Evolutionary conservation across 768 basidiomycete genomes (phyloP).

Genomic region (Suillus weaverae): DNA sequence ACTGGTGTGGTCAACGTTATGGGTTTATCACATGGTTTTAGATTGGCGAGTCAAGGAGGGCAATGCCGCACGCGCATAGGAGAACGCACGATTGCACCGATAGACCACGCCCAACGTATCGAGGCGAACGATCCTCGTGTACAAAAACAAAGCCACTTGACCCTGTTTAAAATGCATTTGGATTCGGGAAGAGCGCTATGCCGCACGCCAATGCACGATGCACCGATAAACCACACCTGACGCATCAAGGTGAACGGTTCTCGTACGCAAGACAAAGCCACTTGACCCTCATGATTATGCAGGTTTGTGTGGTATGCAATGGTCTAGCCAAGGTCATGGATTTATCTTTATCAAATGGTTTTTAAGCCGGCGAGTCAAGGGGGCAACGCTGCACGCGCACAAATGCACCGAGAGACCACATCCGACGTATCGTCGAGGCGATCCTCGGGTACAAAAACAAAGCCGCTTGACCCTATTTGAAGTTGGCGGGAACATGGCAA

Average conservation of each 20-base stretch:
- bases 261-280: background rate
- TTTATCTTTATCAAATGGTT: background rate
- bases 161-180: background rate
- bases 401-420: slow-evolving; percentile 6
- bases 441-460: background rate
- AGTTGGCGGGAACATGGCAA: background rate
- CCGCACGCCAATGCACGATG: background rate
- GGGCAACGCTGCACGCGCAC: background rate
- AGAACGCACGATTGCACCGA: slow-evolving; percentile 6
- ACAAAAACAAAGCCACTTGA: slow-evolving; percentile 8
- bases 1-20: background rate
- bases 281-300: background rate
- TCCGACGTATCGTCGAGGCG: background rate
- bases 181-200: background rate
- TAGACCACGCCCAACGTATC: background rate
- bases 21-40: background rate
- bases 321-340: background rate
- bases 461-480: background rate
- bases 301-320: background rate
- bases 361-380: background rate
- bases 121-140: slow-evolving; percentile 7
- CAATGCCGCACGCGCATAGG: background rate
- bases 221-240: background rate
- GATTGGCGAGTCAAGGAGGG: background rate
- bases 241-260: background rate